Conservation (phyloP, 2,329 filamentous ascomycete genomes). For the Ophiosphaerella narmari region DNA sequence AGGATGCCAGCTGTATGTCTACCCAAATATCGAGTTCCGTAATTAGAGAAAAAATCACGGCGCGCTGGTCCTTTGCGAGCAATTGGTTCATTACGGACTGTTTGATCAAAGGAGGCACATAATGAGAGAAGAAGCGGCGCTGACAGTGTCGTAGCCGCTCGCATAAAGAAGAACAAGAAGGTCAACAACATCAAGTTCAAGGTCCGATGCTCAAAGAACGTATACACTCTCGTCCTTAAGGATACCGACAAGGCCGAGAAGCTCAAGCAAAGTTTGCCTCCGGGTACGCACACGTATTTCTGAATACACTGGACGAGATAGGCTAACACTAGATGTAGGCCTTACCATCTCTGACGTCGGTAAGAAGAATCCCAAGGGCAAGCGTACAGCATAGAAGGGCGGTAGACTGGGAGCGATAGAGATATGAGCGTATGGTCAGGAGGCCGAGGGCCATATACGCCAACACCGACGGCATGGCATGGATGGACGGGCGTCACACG, state of each 20-base stretch:
- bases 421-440: slow-evolving; percentile 10
- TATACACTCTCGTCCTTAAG: slow-evolving; percentile 99
- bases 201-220: slow-evolving; percentile 94
- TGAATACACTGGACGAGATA: neutral
- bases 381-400: slow-evolving; percentile 46
- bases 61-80: too few species aligned
- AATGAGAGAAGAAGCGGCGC: neutral
- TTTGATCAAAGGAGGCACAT: neutral
- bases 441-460: slow-evolving; percentile 7
- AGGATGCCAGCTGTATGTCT: slow-evolving; percentile 97
- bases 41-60: slow-evolving; percentile 1
- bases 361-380: slow-evolving; percentile 66
- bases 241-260: slow-evolving; percentile 99
- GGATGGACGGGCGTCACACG: slow-evolving; percentile 38
- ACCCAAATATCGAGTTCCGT: slow-evolving; percentile 1
- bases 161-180: slow-evolving; percentile 86
- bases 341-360: slow-evolving; percentile 64
- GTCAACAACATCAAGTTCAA: slow-evolving; percentile 99
- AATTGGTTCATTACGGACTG: too few species aligned
- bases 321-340: slow-evolving; percentile 46
- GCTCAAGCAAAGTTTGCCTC: slow-evolving; percentile 98
- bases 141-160: slow-evolving; percentile 49
- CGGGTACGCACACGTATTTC: slow-evolving; percentile 67
- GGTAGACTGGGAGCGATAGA: slow-evolving; percentile 6
- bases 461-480: slow-evolving; percentile 28